Conservation (phyloP, 2,329 filamentous ascomycete species). For the Monosporascus sp. region DNA sequence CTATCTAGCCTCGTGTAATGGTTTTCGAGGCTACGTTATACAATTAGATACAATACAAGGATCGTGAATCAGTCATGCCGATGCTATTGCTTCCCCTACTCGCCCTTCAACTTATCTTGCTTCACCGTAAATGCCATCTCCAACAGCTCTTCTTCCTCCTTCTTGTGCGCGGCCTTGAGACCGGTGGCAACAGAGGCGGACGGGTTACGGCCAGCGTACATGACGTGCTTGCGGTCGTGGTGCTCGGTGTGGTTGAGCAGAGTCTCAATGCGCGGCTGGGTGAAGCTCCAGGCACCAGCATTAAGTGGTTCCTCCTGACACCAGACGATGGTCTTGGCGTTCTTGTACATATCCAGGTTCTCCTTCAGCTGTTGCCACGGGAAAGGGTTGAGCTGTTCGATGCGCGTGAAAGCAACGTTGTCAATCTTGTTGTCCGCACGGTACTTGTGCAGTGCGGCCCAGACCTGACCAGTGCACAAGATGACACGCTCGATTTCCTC, state of each 20-base stretch:
- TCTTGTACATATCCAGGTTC: conserved; percentile 94
- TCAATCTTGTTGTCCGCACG: conserved; percentile 80
- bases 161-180: conserved; percentile 78
- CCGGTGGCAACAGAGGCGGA: conserved; percentile 93
- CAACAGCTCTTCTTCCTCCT: conserved; percentile 86
- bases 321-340: conserved; percentile 97
- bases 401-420: conserved; percentile 87
- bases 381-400: conserved; percentile 98
- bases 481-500: conserved; percentile 93
- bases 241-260: conserved; percentile 87
- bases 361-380: conserved; percentile 95
- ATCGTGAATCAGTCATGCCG: conserved; percentile 12
- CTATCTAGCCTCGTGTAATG: conserved; percentile 22
- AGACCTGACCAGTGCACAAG: conserved; percentile 92
- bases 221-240: conserved; percentile 90
- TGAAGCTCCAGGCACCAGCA: conserved; percentile 93
- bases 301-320: conserved; percentile 97
- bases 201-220: conserved; percentile 92
- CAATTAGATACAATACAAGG: conserved; percentile 25
- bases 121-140: conserved; percentile 58
- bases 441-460: conserved; percentile 83
- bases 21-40: conserved; percentile 23
- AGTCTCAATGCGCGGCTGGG: conserved; percentile 96
- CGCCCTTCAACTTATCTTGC: conserved; percentile 66
- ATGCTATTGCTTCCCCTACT: conserved; percentile 34